A percentile compares a stretch with the other conserved stretches of the same genome.
These are phyloP conservation scores for Phialemoniopsis sp. DNA, from an alignment of 2,329 filamentous ascomycete genomes.

Conservation along the genomic window DNA sequence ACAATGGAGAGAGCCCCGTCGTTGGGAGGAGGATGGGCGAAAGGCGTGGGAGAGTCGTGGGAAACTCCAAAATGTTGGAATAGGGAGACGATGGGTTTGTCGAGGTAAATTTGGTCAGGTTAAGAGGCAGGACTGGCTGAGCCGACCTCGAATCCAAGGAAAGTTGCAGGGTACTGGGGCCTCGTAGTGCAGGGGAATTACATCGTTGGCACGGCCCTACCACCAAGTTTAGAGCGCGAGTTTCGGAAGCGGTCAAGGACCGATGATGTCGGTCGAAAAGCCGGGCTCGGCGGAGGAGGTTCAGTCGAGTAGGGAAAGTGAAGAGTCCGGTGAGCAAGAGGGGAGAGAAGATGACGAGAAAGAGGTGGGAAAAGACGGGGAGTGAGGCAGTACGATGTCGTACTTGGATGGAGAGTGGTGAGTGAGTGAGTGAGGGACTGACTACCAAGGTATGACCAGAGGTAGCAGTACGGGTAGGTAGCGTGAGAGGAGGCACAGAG, in stretches of 20 bases:
- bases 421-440: too few species aligned
- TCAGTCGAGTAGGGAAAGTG: neutral
- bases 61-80: neutral
- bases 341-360: constrained; percentile 1
- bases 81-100: neutral
- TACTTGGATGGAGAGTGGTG: too few species aligned
- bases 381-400: neutral
- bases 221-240: neutral
- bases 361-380: constrained; percentile 1
- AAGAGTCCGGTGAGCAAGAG: neutral
- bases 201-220: constrained; percentile 6
- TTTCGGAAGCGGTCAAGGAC: constrained; percentile 1
- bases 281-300: neutral
- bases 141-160: constrained; percentile 5
- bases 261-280: neutral
- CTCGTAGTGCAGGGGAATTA: constrained; percentile 4
- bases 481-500: too few species aligned
- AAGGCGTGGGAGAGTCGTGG: neutral
- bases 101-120: neutral
- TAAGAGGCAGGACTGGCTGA: neutral
- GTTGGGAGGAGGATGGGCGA: neutral
- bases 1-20: neutral
- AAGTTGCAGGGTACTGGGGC: constrained; percentile 2
- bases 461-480: too few species aligned
- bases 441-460: too few species aligned